These are phyloP conservation scores for Sporothrix protearum DNA, from an alignment of 2,329 filamentous ascomycete genomes.

Conservation along the genomic window DNA sequence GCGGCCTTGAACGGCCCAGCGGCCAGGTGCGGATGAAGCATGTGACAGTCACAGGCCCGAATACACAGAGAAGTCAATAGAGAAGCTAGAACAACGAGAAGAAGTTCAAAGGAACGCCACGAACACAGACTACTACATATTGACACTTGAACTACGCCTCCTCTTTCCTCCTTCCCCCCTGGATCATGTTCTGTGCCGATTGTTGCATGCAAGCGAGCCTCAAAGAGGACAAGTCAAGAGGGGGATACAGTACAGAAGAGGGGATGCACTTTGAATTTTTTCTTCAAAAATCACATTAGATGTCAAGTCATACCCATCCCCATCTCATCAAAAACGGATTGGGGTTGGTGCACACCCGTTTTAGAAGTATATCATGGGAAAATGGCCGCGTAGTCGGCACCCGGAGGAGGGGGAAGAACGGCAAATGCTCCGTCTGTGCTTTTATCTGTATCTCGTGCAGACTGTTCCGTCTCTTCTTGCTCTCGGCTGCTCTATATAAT, in stretches of 20 bases:
- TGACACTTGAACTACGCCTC: background rate
- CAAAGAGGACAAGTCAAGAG: background rate
- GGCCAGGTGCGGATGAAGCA: constrained; percentile 9
- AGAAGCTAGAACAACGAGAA: background rate
- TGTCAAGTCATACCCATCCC: no score
- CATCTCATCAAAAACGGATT: background rate
- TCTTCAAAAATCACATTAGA: background rate
- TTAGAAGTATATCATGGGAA: background rate
- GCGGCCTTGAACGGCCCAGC: constrained; percentile 3
- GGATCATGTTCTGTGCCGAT: background rate
- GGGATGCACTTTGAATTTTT: background rate
- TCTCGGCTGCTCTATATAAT: background rate
- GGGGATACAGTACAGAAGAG: background rate
- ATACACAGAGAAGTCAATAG: background rate
- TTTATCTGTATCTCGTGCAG: background rate
- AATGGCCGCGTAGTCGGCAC: background rate
- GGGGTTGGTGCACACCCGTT: background rate
- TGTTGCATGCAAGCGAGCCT: background rate
- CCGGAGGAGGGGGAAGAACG: background rate
- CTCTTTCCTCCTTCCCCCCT: background rate
- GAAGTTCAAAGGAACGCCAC: background rate
- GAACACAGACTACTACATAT: background rate
- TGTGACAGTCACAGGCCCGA: background rate
- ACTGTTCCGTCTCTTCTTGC: no score
- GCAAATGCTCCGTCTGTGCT: background rate